phyloP scores from a whole-genome alignment of 2,329 filamentous ascomycete genomes.

The Harringtonia aguacate region DNA sequence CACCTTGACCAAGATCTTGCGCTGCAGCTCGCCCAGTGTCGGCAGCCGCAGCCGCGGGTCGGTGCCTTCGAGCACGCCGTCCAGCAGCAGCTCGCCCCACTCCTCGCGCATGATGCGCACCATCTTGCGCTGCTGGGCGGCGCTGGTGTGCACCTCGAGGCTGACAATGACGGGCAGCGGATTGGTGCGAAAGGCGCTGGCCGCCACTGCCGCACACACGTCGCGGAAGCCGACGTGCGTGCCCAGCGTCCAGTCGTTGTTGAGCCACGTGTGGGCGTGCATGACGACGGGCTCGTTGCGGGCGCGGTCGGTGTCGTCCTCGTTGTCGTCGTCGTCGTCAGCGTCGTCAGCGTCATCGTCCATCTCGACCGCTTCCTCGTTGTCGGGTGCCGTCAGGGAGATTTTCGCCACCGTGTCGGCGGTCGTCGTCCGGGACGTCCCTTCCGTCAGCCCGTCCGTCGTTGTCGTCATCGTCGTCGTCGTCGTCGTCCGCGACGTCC shows the following conservation, averaged over 20 bases:
- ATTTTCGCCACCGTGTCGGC: neutral
- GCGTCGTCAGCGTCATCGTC: neutral
- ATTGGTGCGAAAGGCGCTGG: slow-evolving; percentile 66
- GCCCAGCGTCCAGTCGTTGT: slow-evolving; percentile 61
- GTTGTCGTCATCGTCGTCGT: slow-evolving; percentile 5
- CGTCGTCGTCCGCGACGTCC: slow-evolving; percentile 7
- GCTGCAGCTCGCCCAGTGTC: slow-evolving; percentile 57
- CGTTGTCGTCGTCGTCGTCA: slow-evolving; percentile 3
- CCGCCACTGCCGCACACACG: slow-evolving; percentile 69
- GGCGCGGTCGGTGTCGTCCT: too few species aligned
- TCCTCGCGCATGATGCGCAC: slow-evolving; percentile 87
- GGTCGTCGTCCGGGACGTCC: neutral
- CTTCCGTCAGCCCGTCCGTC: slow-evolving; percentile 1
- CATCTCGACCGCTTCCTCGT: neutral
- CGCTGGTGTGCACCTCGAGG: slow-evolving; percentile 77
- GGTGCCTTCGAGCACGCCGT: slow-evolving; percentile 38
- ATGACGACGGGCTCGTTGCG: slow-evolving; percentile 75
- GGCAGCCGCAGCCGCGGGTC: slow-evolving; percentile 49
- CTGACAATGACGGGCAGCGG: slow-evolving; percentile 82
- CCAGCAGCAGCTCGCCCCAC: slow-evolving; percentile 67
- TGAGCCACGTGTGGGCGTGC: slow-evolving; percentile 38
- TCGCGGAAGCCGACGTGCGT: slow-evolving; percentile 78
- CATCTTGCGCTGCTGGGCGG: slow-evolving; percentile 82
- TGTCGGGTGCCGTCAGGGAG: too few species aligned
- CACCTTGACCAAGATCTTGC: slow-evolving; percentile 78